Evolutionary conservation across 2,329 filamentous ascomycete genomes (phyloP).

Genomic region (Sclerotinia nivalis): DNA sequence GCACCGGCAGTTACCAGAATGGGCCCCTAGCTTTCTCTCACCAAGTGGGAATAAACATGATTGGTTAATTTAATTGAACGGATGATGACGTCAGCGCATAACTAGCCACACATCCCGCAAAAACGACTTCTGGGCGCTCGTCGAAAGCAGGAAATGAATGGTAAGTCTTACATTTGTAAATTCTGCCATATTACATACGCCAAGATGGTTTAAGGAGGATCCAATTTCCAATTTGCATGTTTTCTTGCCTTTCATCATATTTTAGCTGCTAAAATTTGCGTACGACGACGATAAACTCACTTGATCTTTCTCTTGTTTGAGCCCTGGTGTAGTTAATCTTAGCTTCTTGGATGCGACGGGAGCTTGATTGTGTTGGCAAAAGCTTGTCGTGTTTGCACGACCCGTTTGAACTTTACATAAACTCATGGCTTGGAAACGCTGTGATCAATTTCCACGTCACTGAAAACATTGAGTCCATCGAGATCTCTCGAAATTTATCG

Average conservation of each 20-base stretch:
- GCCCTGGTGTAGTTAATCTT: neutral
- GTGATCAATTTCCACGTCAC: constrained; percentile 13
- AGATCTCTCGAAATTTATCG: neutral
- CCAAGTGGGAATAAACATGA: constrained; percentile 10
- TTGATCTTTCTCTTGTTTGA: neutral
- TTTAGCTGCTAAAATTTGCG: neutral
- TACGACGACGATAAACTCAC: neutral
- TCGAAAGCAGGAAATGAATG: neutral
- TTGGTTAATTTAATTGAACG: neutral
- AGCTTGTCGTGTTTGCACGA: constrained; percentile 8
- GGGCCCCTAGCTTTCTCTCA: neutral
- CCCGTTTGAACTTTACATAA: neutral
- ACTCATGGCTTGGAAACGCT: neutral
- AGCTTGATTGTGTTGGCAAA: constrained; percentile 11
- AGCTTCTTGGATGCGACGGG: constrained; percentile 3
- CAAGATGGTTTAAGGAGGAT: neutral
- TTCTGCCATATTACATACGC: constrained; percentile 11
- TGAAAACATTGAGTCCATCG: neutral
- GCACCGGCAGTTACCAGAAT: neutral
- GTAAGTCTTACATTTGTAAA: neutral
- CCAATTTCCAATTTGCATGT: constrained; percentile 7
- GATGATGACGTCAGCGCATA: constrained; percentile 3
- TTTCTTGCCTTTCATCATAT: neutral
- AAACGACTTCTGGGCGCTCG: neutral
- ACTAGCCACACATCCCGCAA: constrained; percentile 3